Base-by-base conservation (phyloP, 768 basidiomycete genomes). In the Flagelloscypha sp. region DNA sequence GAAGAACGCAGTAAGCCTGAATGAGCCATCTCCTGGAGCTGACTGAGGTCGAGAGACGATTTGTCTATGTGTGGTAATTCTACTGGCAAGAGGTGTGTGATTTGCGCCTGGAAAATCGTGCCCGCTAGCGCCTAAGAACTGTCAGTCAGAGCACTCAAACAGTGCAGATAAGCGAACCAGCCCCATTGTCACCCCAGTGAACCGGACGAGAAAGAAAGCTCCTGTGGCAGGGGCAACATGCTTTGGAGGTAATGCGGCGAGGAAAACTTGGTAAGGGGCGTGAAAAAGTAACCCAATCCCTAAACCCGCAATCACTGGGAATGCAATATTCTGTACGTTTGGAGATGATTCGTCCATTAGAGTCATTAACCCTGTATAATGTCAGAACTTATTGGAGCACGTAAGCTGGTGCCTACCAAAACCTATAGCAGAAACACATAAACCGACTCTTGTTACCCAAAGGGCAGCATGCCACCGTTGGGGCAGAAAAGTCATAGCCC, bases 241-340 rank as follows among this genome's bases (percentile, higher is more conserved):
- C 30, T 69, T 61, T 6, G 76, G 71, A 38, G 72, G 68, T 23
- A 89, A 55, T 9, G 79, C 74, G 40, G 67, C 69, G 32, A 74
- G 74, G 52, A 89, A 84, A 7, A 86, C 71, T 50, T 86, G 84
- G 49, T 85, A 87, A 6, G 87, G 87, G 1, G 85, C 78, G 50
- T 88, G 85, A 57, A 88, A 87, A 18, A 88, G 61, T 74, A 88
- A 79, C 24, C 87, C 86, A 39, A 90, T 52, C 7, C 86, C 86
- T 22, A 84, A 56, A 11, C 87, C 87, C 31, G 81, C 72, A 39
- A 87, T 61, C 24, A 89, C 58, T 6, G 84, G 79, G 52, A 71
- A 81, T n/a, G 66, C 35, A 24, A 60, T 53, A 53, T 84, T 77
- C 24, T 59, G 41, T 11, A 55, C 44, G 21, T 58, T 49, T 27